Evolutionary conservation across 441 rosid genomes (phyloP), one percentile per base, ranked within the genome.

Genomic region (Viola pubescens): DNA sequence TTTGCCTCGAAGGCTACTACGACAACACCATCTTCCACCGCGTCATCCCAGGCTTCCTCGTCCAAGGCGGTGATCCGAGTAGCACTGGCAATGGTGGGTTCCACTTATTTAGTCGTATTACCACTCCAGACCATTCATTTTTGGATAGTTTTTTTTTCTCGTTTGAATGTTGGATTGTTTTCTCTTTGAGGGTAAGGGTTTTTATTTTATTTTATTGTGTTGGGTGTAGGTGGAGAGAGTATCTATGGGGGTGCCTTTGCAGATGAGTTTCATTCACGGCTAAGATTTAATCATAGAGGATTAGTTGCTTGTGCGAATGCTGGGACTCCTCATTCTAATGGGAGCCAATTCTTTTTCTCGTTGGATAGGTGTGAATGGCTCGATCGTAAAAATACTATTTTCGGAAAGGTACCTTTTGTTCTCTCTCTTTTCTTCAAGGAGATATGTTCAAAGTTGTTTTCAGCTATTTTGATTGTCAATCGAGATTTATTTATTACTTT

Each of bases 331-430:
- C 80, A 89, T 74, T 74, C 98, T 1, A 92, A 89, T 73, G 97
- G 96, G 41, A 89, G 96, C 65, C 97, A 89, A 70, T 92, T 92
- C 73, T 92, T 92, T 66, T 79, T 89, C 55, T 75, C 98, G 16
- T 77, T 92, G 80, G 98, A 89, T 83, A 87, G 78, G 63, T 86
- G 83, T 52, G 96, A 92, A 54, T 89, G 97, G 97, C 91, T 92
- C 68, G 94, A 89, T 60, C 57, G 62, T 49, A 81, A 89, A 70
- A 81, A 85, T 50, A 92, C 96, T 47, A 92, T 89, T 66, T 92
- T 83, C 37, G 96, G 97, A 37, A 92, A 92, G 97, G 98, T 87
- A 73, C 63, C 63, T 58, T 51, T 9, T n/a, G 12, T 55, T 51
- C 57, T 10, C 5, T 7, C 37, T 58, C 34, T n/a, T n/a, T 4